Evolutionary conservation across 2,329 filamentous ascomycete genomes (phyloP).

Genomic region (Arthrobotrys sinensis): DNA sequence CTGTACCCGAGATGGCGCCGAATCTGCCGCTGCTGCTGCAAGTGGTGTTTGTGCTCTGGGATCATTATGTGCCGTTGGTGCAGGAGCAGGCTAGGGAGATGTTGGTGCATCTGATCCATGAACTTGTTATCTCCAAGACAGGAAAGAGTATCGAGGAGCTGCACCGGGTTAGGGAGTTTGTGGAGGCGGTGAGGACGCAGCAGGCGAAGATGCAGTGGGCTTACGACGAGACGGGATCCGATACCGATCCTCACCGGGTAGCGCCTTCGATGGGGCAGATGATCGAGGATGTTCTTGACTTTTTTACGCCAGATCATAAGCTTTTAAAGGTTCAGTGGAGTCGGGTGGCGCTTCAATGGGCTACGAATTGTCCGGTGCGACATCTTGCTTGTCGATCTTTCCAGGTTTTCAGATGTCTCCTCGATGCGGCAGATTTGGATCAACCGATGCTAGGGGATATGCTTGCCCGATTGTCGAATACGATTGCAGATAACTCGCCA

Average conservation of each 20-base stretch:
- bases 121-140: conserved; percentile 81
- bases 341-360: conserved; percentile 91
- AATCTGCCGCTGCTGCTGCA: conserved; percentile 89
- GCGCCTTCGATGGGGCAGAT: conserved; percentile 89
- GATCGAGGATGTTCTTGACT: conserved; percentile 83
- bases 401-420: conserved; percentile 94
- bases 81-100: conserved; percentile 98
- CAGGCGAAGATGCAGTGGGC: conserved; percentile 90
- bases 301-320: conserved; percentile 87
- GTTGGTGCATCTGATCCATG: conserved; percentile 97
- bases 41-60: conserved; percentile 94
- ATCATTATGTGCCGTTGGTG: conserved; percentile 94
- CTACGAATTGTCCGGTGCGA: conserved; percentile 93
- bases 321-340: conserved; percentile 93
- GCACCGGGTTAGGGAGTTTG: conserved; percentile 76
- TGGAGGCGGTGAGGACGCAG: conserved; percentile 89
- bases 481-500: conserved; percentile 86
- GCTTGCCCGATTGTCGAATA: conserved; percentile 94
- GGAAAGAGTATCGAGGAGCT: conserved; percentile 80
- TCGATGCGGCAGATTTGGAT: conserved; percentile 81
- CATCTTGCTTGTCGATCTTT: conserved; percentile 97
- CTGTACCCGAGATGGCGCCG: conserved; percentile 83
- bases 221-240: conserved; percentile 89
- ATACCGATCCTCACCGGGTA: conserved; percentile 82
- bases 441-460: conserved; percentile 97